Evolutionary conservation across 2,329 filamentous ascomycete genomes (phyloP).

Genomic region (Apiospora rasikravindrae): DNA sequence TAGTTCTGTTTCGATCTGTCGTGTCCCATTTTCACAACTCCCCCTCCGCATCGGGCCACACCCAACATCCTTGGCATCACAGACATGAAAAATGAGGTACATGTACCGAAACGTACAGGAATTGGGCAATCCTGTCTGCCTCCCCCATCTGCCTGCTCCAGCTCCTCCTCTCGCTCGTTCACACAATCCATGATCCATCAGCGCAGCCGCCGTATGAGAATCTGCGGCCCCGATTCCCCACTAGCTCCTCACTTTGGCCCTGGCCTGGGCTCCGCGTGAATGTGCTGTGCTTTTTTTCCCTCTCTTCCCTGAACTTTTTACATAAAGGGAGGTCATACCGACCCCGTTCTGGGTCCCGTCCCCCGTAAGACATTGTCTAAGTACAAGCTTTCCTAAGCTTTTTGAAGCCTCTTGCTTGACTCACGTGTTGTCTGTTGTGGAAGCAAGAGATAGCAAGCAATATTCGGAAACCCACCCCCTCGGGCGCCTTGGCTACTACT

Average conservation of each 20-base stretch:
- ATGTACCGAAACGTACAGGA: slow-evolving; percentile 9
- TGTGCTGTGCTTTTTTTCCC: slow-evolving; percentile 2
- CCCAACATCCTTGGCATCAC: slow-evolving; percentile 25
- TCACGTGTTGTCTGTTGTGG: not conserved
- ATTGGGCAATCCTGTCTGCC: not conserved
- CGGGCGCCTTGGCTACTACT: not conserved
- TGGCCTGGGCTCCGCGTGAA: slow-evolving; percentile 14
- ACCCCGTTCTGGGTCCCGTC: slow-evolving; percentile 10
- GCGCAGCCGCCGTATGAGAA: slow-evolving; percentile 7
- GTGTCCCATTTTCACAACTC: not conserved
- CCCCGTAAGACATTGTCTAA: slow-evolving; percentile 14
- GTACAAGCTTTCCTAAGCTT: slow-evolving; percentile 16
- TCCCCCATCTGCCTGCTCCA: not conserved
- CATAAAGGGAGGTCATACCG: slow-evolving; percentile 16
- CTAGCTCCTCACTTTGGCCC: slow-evolving; percentile 16
- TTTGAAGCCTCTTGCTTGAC: slow-evolving; percentile 17
- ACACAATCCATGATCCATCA: not conserved
- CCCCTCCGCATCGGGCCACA: slow-evolving; percentile 10
- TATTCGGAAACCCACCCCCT: slow-evolving; percentile 12
- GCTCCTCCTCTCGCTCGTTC: not conserved
- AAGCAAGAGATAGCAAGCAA: not conserved
- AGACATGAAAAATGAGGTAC: not conserved
- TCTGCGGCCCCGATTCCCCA: slow-evolving; percentile 4
- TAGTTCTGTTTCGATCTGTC: slow-evolving; percentile 11
- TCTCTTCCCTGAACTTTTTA: not conserved